Evolutionary conservation across 208 protist species (phyloP), one percentile per base, ranked within the genome.

Genomic region (Trypanosoma melophagium): DNA sequence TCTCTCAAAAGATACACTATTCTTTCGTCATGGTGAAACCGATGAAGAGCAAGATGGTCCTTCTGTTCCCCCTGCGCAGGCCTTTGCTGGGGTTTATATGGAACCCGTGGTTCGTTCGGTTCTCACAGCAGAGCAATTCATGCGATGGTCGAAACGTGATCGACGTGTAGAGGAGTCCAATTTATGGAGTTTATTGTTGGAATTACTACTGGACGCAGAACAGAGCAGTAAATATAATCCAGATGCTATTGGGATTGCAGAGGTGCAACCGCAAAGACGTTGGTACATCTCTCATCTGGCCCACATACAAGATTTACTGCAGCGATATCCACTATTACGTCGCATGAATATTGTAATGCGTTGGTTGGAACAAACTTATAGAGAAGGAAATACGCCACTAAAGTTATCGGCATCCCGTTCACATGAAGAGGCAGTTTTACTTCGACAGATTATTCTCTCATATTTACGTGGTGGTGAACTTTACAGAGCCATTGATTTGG

Each of bases 241-340:
- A 0, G 81, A 86, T 35, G 79, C 72, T 25, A 89, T 94, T 64
- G 86, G 81, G 35, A 73, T 94, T 56, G 67, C 74, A 21, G 16
- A 62, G 0, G 68, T 84, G 19, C 86, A 84, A 71, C 82, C 84
- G 12, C 82, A 89, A 62, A 81, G 89, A 4, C 83, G 84, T 31
- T 95, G 89, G 86, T 95, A 83, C 57, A 73, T 90, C 51, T 90
- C 86, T 28, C 89, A 95, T 25, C 76, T 84, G 60, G 86, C 84
- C 14, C 79, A 86, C 38, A 71, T 95, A 31, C 89, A 95, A 62
- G 71, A 82, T 21, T 68, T 92, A 3, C 75, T 95, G 64, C 71
- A 82, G 61, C 77, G 76, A 3, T 66, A 80, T 24, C 74, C 86
- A 21, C 49, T 89, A 24, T 71, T 92, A 49, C 86, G 89, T 41